These are phyloP conservation scores for Globisporangium spinosum DNA, from an alignment of 352 stramenopile genomes.

Conservation along the genomic window DNA sequence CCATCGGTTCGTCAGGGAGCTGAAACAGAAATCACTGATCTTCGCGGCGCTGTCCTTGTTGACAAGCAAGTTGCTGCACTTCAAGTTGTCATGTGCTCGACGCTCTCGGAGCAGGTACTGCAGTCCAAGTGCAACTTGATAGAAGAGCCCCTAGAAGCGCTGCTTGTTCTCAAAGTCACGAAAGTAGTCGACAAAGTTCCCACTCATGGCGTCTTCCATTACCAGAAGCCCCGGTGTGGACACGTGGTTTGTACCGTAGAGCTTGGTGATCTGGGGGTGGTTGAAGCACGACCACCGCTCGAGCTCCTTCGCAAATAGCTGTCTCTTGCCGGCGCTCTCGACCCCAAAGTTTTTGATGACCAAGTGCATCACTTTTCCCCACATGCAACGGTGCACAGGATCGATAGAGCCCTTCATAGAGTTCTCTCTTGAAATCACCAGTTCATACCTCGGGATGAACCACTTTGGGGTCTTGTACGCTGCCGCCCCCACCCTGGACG, in stretches of 20 bases:
- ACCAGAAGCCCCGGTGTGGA: conserved; percentile 17
- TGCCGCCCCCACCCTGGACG: neutral
- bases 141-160: conserved; percentile 24
- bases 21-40: conserved; percentile 38
- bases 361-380: conserved; percentile 20
- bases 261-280: conserved; percentile 28
- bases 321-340: neutral
- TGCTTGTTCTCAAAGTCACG: conserved; percentile 11
- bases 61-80: conserved; percentile 83
- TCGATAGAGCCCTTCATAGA: conserved; percentile 17
- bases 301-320: conserved; percentile 29
- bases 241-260: conserved; percentile 24
- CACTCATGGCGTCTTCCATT: conserved; percentile 31
- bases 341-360: conserved; percentile 33
- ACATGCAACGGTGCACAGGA: conserved; percentile 22
- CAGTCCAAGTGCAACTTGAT: conserved; percentile 42
- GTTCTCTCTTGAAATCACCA: neutral
- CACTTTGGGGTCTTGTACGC: neutral
- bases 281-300: conserved; percentile 29
- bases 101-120: conserved; percentile 43
- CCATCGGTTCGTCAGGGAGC: conserved; percentile 32
- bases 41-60: conserved; percentile 34
- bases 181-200: conserved; percentile 33
- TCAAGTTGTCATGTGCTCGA: conserved; percentile 80
- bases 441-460: neutral